Conservation (phyloP, 2,329 filamentous ascomycete species). For the Trichophyton rubrum region DNA sequence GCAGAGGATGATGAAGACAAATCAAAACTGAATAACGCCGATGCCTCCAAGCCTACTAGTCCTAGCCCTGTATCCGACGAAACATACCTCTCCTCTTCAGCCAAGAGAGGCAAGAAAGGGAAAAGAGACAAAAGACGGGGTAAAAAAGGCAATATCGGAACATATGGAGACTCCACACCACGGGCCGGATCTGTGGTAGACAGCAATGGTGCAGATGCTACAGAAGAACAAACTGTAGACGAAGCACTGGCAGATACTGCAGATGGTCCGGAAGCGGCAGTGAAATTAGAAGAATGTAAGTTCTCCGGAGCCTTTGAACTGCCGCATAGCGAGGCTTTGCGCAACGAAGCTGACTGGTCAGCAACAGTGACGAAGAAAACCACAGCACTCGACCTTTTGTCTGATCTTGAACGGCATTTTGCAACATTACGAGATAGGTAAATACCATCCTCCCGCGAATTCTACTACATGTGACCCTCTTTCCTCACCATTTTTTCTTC, state of each 20-base stretch:
- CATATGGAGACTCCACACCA: conserved; percentile 23
- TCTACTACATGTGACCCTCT: conserved; percentile 4
- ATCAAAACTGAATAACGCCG: background rate
- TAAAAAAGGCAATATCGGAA: conserved; percentile 28
- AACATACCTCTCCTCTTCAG: conserved; percentile 15
- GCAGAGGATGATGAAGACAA: conserved; percentile 20
- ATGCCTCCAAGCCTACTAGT: background rate
- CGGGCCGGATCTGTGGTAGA: conserved; percentile 21
- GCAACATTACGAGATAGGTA: conserved; percentile 59
- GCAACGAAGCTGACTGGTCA: conserved; percentile 2
- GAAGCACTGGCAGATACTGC: conserved; percentile 35
- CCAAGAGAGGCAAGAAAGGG: conserved; percentile 28
- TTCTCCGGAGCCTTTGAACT: conserved; percentile 6
- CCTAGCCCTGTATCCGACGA: background rate
- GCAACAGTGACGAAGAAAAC: conserved; percentile 61
- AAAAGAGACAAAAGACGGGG: conserved; percentile 37
- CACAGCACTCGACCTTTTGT: conserved; percentile 65
- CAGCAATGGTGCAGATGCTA: conserved; percentile 32
- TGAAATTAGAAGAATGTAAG: conserved; percentile 42
- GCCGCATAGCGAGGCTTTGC: background rate
- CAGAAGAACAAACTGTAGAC: conserved; percentile 36
- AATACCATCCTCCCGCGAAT: conserved; percentile 5
- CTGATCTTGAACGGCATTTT: conserved; percentile 78
- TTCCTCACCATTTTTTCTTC: background rate
- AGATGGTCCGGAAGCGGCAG: conserved; percentile 32